Conservation (phyloP, 495 filamentous ascomycete species). For the Parathielavia hyrcaniae region DNA sequence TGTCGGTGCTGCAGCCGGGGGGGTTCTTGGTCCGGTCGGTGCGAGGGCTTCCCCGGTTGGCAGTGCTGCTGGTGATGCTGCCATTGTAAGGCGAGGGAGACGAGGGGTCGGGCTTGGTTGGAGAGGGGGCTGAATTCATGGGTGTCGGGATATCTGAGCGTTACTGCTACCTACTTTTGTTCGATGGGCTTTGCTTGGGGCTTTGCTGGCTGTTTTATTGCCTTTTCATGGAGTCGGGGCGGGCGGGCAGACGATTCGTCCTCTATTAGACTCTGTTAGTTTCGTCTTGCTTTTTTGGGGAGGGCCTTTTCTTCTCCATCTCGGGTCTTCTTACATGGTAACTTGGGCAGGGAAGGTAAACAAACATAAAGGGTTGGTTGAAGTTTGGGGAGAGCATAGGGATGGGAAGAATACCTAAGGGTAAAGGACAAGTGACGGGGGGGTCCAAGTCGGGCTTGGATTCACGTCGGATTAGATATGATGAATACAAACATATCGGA, state of each 20-base stretch:
- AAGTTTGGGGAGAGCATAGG: not conserved
- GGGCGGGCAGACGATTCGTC: too few species aligned
- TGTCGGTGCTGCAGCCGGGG: not conserved
- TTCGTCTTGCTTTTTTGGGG: not conserved
- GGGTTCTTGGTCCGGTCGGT: not conserved
- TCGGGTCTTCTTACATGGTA: not conserved
- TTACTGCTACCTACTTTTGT: not conserved
- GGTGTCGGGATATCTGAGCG: not conserved
- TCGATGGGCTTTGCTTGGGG: not conserved
- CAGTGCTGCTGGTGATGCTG: not conserved
- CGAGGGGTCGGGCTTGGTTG: not conserved
- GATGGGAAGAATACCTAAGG: too few species aligned
- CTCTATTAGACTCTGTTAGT: not conserved
- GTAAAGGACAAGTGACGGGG: not conserved
- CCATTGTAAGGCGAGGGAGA: not conserved
- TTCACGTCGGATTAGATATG: not conserved
- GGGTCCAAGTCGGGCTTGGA: conserved; percentile 4
- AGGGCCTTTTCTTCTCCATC: not conserved
- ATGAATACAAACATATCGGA: not conserved
- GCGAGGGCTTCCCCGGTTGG: not conserved
- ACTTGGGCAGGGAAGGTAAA: not conserved
- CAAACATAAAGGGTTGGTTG: not conserved
- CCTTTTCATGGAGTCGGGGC: not conserved
- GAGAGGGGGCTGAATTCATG: conserved; percentile 1
- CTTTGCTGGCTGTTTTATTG: too few species aligned